Base-by-base conservation (phyloP, 2,329 filamentous ascomycete species). In the Dactylellina parvicollis region DNA sequence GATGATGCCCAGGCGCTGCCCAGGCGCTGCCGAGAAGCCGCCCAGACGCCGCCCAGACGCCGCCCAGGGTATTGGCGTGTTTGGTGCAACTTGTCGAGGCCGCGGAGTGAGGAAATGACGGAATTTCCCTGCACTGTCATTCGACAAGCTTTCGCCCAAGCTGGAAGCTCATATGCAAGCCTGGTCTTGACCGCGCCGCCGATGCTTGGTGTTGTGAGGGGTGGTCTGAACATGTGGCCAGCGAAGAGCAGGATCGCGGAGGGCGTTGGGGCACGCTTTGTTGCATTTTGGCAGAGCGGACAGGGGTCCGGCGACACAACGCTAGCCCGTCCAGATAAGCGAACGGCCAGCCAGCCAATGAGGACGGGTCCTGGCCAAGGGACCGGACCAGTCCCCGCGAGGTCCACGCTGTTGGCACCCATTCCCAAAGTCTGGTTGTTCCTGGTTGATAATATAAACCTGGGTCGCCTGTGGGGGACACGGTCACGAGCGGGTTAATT, bases 51-150 rank as follows among this genome's bases (percentile, higher is more conserved):
- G 65, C 65, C 65, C 65, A 70, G 65, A 18, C 38, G 49, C 50
- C 61, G 61, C 61, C 61, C 61, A 66, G 61, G 56, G 52, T 62
- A 57, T 71, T 71, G 66, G 66, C 66, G 28, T 28, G 44, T 30
- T n/a, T 52, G 44, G 12, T 52, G 47, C 26, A 18, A 32, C 4
- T 34, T 52, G 12, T 4, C 38, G 16, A 38, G 56, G 16, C 32
- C 32, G 56, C 24, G 30, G 16, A 22, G 10, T 22, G 49, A 22
- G 10, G 14, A 28, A 40, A 71, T 71, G 66, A 61, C 42, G 66
- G 57, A 62, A 71, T 71, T 62, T 71, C 36, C 56, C 66, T 71
- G 66, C 38, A 22, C 44, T 71, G 42, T 56, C 66, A 71, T 71
- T 71, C 66, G 66, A 71, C 57, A 71, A 71, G 66, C 66, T 71